Evolutionary conservation across 1,284 basidiomycete genomes (phyloP).

Genomic region (Microbotryomycetes sp.): DNA sequence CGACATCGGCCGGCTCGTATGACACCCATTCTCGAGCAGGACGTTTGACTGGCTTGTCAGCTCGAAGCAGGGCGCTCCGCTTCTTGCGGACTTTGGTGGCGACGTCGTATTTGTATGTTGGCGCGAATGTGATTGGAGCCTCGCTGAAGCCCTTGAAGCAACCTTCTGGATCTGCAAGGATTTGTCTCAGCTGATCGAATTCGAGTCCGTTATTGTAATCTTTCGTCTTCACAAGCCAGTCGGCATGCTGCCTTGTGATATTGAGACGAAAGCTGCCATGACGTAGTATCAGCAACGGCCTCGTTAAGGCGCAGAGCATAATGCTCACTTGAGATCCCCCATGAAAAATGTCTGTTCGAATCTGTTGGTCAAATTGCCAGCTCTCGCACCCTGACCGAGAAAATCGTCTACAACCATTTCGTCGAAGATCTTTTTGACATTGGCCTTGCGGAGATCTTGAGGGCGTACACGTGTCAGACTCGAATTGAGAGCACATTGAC

Average conservation of each 20-base stretch:
- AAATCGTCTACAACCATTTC: constrained; percentile 52
- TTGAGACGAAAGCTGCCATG: constrained; percentile 49
- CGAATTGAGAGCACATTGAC: neutral
- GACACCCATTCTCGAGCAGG: neutral
- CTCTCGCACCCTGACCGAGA: constrained; percentile 13
- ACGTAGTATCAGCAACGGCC: neutral
- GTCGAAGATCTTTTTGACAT: constrained; percentile 47
- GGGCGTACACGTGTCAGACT: constrained; percentile 18
- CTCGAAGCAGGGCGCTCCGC: constrained; percentile 12
- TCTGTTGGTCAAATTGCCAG: constrained; percentile 63
- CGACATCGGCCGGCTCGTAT: neutral
- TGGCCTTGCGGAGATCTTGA: constrained; percentile 41
- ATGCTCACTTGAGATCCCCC: constrained; percentile 53
- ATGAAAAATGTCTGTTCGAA: constrained; percentile 77
- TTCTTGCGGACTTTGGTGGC: constrained; percentile 11
- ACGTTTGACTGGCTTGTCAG: neutral
- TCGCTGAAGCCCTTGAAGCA: constrained; percentile 58
- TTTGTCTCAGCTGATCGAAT: constrained; percentile 68
- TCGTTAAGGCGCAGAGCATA: neutral
- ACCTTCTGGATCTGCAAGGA: constrained; percentile 56
- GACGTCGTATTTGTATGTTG: constrained; percentile 41
- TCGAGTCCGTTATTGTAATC: constrained; percentile 44
- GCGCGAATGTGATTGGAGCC: constrained; percentile 63
- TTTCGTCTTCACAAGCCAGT: constrained; percentile 51
- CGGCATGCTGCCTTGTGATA: constrained; percentile 49